Conservation (phyloP, 2,329 filamentous ascomycete genomes). For the Claviceps arundinis region DNA sequence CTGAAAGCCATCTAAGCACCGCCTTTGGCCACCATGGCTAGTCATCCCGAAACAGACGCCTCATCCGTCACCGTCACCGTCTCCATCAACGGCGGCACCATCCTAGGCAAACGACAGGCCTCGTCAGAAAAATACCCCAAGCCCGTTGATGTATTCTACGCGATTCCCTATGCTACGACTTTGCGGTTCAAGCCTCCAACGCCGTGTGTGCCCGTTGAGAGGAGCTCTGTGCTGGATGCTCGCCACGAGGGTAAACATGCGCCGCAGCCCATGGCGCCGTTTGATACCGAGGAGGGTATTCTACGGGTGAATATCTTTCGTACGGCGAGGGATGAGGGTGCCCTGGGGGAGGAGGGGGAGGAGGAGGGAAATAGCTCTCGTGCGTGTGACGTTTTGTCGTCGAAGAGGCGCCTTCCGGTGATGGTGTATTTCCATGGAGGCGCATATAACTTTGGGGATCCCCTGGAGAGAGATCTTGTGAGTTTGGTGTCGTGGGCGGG, state of each 20-base stretch:
- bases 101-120: slow-evolving; percentile 12
- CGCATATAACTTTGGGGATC: slow-evolving; percentile 42
- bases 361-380: too few species aligned
- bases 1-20: background rate
- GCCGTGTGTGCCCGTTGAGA: background rate
- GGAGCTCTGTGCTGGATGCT: slow-evolving; percentile 17
- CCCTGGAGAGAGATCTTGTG: slow-evolving; percentile 43
- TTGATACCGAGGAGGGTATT: slow-evolving; percentile 35
- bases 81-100: slow-evolving; percentile 11
- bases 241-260: slow-evolving; percentile 19
- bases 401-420: slow-evolving; percentile 23
- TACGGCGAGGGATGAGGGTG: slow-evolving; percentile 11
- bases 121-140: slow-evolving; percentile 20
- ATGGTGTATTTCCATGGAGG: slow-evolving; percentile 52
- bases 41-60: background rate
- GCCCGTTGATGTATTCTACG: slow-evolving; percentile 31
- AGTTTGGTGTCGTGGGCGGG: slow-evolving; percentile 45
- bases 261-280: slow-evolving; percentile 11
- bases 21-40: background rate
- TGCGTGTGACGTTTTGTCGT: too few species aligned
- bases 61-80: slow-evolving; percentile 8
- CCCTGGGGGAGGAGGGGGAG: too few species aligned
- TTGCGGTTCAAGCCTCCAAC: slow-evolving; percentile 14
- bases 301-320: slow-evolving; percentile 39
- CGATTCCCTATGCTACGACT: slow-evolving; percentile 34